Percentiles rank a stretch among this genome's conserved stretches.
Evolutionary conservation across 768 basidiomycete genomes (phyloP).

Genomic region (Trametes punicea): DNA sequence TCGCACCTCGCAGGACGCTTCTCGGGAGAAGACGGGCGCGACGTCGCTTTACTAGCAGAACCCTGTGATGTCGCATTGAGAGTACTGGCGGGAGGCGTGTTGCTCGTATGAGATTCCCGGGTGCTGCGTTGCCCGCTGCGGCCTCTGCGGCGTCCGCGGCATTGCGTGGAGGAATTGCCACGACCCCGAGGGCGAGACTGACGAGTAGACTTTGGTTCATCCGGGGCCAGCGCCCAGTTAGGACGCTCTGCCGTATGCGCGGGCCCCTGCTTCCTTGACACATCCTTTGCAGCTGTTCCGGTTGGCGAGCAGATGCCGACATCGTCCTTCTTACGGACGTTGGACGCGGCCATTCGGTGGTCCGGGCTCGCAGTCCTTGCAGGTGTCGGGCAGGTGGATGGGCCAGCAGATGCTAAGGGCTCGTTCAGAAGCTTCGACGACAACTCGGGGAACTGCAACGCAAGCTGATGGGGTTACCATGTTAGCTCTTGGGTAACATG

Average conservation of each 20-base stretch:
- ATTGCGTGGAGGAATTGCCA: background rate
- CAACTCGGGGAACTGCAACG: constrained; percentile 17
- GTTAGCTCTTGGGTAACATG: background rate
- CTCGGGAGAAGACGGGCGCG: background rate
- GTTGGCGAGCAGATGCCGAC: background rate
- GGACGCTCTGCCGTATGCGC: constrained; percentile 13
- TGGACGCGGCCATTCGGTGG: no score
- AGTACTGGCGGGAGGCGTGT: background rate
- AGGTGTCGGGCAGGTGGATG: background rate
- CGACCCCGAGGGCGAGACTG: background rate
- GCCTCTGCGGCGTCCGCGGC: background rate
- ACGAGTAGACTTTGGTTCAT: background rate
- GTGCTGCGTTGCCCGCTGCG: background rate
- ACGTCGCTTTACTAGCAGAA: background rate
- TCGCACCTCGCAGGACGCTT: background rate
- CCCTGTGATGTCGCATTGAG: background rate
- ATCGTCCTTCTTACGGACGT: background rate
- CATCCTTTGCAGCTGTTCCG: background rate
- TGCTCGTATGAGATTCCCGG: background rate
- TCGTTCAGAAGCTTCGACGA: constrained; percentile 17
- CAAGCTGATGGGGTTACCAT: constrained; percentile 11
- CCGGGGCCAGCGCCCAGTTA: constrained; percentile 13
- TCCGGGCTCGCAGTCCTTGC: background rate
- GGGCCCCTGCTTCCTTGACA: background rate
- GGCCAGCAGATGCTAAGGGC: constrained; percentile 1